Evolutionary conservation across 345 rosid genomes (phyloP).

Genomic region (Dipteronia dyeriana): DNA sequence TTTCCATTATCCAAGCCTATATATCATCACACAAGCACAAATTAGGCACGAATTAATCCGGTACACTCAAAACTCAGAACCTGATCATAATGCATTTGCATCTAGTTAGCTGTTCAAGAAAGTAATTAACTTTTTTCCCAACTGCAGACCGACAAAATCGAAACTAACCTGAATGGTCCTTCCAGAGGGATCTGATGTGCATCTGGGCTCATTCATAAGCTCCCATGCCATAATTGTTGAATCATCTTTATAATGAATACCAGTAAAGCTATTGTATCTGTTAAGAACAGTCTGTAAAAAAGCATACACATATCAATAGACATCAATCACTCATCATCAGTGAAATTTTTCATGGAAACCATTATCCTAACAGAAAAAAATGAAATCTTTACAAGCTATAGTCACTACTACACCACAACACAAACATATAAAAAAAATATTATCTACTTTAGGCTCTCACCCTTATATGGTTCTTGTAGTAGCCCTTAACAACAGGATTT

Average conservation of each 20-base stretch:
- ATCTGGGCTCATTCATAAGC: conserved; percentile 98
- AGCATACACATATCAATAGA: neutral
- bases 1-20: conserved; percentile 85
- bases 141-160: neutral
- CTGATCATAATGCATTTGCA: neutral
- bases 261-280: conserved; percentile 67
- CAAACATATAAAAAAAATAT: too few relatives aligned
- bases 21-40: conserved; percentile 20
- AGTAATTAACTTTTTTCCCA: too few relatives aligned
- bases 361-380: neutral
- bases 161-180: conserved; percentile 71
- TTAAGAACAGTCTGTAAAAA: conserved; percentile 63
- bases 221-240: conserved; percentile 99
- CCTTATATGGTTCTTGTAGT: conserved; percentile 82
- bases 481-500: conserved; percentile 66
- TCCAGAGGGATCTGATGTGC: conserved; percentile 82
- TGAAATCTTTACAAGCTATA: neutral
- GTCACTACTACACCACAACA: neutral
- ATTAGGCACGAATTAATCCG: neutral
- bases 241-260: conserved; percentile 83
- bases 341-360: neutral
- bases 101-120: neutral
- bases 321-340: neutral
- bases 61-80: neutral
- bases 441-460: conserved; percentile 27